Base-by-base conservation (phyloP, 139 green algal genomes). In the Zygnema cylindricum region DNA sequence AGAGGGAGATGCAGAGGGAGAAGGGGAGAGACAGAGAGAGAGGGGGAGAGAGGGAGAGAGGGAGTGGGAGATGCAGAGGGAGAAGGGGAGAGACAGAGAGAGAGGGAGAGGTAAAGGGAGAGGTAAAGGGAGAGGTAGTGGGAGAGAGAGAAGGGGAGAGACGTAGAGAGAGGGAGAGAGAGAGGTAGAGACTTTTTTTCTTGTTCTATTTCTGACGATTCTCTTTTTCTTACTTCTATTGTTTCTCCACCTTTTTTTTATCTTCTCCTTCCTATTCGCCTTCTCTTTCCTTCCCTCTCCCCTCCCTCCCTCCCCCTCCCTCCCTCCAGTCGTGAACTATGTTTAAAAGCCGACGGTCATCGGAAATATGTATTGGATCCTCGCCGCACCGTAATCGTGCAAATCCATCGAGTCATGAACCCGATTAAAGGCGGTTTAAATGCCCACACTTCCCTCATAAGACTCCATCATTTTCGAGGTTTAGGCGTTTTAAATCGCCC, bases 351-450 rank as follows among this genome's bases (percentile, higher is more conserved):
- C 49, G 81, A 87, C 32, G 81, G 81, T n/a, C 81, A 87, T 69
- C 81, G 81, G 21, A 87, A 87, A 32, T 87, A 87, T 40, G 81
- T 87, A 54, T 30, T 87, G 1, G 77, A 87, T 40, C 81, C 81
- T 1, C 2, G 42, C 1, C 39, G 39, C 30, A 78, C 43, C 11
- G n/a, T 78, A 30, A 38, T 87, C n/a, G 57, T 87, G 2, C 81
- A 87, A 54, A 87, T 87, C 23, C 81, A 87, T 69, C 81, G 81
- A 0, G 81, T 87, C 2, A 42, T 42, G 23, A 69, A 87, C 39
- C 81, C 71, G 16, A 23, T 43, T 16, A 63, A 23, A n/a, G 43
- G 43, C 33, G 81, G 81, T 30, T 0, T 87, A 54, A 69, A 87
- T 43, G 16, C 55, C 32, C 42, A 63, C 32, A 81, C 49, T 25